Base-by-base conservation (phyloP, 73 alveolate species). In the Paramecium pentaurelia region DNA sequence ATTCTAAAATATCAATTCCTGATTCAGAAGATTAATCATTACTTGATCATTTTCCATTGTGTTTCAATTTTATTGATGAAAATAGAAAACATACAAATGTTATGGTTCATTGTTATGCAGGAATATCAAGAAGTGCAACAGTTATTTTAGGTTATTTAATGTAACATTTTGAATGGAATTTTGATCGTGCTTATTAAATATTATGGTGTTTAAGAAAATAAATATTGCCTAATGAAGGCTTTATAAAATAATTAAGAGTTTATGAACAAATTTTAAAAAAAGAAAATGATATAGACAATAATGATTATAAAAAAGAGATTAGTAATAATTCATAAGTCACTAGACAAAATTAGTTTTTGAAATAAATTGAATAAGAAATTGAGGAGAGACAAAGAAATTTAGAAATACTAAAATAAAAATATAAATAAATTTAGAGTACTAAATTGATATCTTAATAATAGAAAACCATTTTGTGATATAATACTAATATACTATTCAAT, bases 81-180 rank as follows among this genome's bases (percentile, higher is more conserved):
- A 40, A 80, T 42, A 22, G 91, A 80, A 45, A 75, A 60, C 40
- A 86, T 9, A 77, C 80, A 18, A 92, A 92, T 73, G 83, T 92
- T 37, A 93, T 95, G 73, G 95, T 95, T 34, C 97, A 95, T 92
- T 95, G 98, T 47, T 86, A 92, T 45, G 93, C 92, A 18, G 97
- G 98, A 27, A 88, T 85, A 5, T 93, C 96, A 2, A 71, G 97
- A 59, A 80, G 95, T 71, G 88, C 96, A 49, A 36, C 97, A 9
- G 51, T 95, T 60, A 95, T 94, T 2, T 71, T 95, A 16, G 93
- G 95, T 18, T 93, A 93, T 83, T 44, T 95, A 6, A 95, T 95
- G 97, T 47, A 87, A 28, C 86, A 84, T 38, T 71, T 77, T 64
- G 70, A 86, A 51, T 47, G 86, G 88, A 54, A 77, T 18, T 93